Evolutionary conservation across 2,329 filamentous ascomycete species (phyloP).

Genomic region (Trichoderma harzianum): DNA sequence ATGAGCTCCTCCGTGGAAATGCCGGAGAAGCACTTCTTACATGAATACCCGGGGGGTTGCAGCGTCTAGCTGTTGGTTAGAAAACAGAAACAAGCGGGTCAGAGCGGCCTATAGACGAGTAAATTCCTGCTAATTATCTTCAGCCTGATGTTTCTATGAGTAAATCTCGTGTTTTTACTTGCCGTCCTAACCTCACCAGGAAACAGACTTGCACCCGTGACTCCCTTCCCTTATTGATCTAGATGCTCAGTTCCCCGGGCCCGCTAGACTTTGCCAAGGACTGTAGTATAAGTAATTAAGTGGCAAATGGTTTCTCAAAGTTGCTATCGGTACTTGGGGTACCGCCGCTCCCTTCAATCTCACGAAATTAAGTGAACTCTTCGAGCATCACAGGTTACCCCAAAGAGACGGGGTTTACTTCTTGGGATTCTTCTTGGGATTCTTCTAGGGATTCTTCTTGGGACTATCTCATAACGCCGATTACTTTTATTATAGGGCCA

Average conservation of each 20-base stretch:
- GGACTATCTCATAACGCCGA: not conserved
- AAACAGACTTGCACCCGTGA: not conserved
- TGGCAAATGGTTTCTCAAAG: not conserved
- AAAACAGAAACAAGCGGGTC: not conserved
- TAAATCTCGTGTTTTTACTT: not conserved
- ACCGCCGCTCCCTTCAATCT: not conserved
- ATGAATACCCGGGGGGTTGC: not conserved
- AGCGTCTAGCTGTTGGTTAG: not conserved
- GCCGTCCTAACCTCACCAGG: not conserved
- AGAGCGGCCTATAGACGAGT: not conserved
- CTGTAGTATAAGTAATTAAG: not conserved
- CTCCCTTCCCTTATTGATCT: not conserved
- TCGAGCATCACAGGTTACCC: not conserved
- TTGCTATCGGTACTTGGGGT: not conserved
- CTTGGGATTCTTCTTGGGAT: not conserved
- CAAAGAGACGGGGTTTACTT: not conserved
- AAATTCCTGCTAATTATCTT: not conserved
- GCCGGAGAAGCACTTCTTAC: not conserved
- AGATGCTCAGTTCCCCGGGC: not conserved
- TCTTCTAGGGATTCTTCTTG: not conserved
- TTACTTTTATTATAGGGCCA: not conserved
- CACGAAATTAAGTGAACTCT: not conserved
- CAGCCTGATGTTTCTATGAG: not conserved
- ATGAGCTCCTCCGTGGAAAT: not conserved
- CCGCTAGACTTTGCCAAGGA: not conserved